Conservation (phyloP, 2,329 filamentous ascomycete genomes). For the Phialophora verrucosa region DNA sequence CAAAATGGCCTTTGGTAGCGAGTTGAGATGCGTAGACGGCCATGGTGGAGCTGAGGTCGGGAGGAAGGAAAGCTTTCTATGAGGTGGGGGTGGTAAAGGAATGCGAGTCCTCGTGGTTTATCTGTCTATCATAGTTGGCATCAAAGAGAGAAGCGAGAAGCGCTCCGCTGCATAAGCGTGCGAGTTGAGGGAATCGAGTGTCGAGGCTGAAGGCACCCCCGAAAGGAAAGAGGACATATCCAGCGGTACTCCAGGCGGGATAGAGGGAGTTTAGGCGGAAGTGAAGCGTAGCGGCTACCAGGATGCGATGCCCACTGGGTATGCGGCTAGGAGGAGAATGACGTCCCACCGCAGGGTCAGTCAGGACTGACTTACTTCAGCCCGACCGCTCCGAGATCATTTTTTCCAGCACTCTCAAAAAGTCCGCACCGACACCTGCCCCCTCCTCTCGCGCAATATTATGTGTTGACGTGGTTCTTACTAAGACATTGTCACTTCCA, state of each 20-base stretch:
- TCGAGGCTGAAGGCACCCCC: conserved; percentile 17
- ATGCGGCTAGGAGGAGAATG: background rate
- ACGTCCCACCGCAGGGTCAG: background rate
- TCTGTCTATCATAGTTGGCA: conserved; percentile 29
- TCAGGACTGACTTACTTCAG: background rate
- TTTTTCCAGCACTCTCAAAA: conserved; percentile 2
- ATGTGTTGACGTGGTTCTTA: conserved; percentile 4
- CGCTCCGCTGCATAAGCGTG: conserved; percentile 5
- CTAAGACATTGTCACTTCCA: conserved; percentile 1
- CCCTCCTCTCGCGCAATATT: conserved; percentile 2
- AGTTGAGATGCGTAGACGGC: conserved; percentile 39
- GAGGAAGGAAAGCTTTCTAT: conserved; percentile 13
- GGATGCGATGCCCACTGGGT: background rate
- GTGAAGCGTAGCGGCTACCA: background rate
- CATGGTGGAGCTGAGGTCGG: conserved; percentile 32
- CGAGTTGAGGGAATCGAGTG: background rate
- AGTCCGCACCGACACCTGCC: background rate
- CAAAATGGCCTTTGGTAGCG: conserved; percentile 33
- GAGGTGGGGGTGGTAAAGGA: conserved; percentile 16
- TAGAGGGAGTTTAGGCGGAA: background rate
- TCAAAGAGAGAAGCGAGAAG: conserved; percentile 6
- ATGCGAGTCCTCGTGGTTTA: conserved; percentile 13
- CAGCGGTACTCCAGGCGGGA: background rate
- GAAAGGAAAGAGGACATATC: conserved; percentile 16
- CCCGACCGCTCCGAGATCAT: conserved; percentile 18